These are phyloP conservation scores for Cladophialophora exuberans DNA, from an alignment of 2,329 filamentous ascomycete species.

Conservation along the genomic window DNA sequence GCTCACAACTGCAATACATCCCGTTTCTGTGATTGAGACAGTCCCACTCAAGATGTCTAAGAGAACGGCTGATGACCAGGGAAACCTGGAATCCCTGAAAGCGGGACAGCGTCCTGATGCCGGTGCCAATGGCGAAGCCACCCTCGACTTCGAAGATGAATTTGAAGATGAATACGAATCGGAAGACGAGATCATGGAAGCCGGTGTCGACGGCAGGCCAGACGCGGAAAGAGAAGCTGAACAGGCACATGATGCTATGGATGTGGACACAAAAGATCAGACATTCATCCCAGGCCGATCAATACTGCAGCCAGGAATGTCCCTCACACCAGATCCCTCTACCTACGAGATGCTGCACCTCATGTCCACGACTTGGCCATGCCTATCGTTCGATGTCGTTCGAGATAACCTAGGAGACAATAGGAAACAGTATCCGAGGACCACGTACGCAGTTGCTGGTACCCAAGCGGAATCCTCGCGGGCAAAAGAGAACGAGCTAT, in stretches of 20 bases:
- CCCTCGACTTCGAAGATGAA: conserved; percentile 66
- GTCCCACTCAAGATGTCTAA: conserved; percentile 57
- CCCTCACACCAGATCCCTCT: conserved; percentile 85
- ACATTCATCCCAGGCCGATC: conserved; percentile 96
- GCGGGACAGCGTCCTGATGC: conserved; percentile 62
- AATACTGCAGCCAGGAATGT: conserved; percentile 88
- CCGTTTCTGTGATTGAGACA: too few relatives aligned
- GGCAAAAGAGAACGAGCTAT: conserved; percentile 85
- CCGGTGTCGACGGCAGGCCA: conserved; percentile 88
- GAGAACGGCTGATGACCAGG: conserved; percentile 58
- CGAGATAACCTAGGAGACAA: conserved; percentile 84
- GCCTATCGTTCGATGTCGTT: conserved; percentile 91
- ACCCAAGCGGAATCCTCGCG: conserved; percentile 82
- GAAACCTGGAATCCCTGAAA: conserved; percentile 60
- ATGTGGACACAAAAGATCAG: conserved; percentile 76
- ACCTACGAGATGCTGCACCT: conserved; percentile 98
- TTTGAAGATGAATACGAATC: conserved; percentile 97
- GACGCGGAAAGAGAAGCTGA: conserved; percentile 92
- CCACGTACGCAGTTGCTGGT: conserved; percentile 90
- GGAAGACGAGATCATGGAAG: conserved; percentile 89
- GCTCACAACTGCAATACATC: too few relatives aligned
- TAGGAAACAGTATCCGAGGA: conserved; percentile 90
- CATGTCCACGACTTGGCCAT: conserved; percentile 93
- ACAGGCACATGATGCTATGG: conserved; percentile 84
- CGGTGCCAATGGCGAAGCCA: conserved; percentile 55